Evolutionary conservation across 805 yeast species (phyloP), one percentile per base, ranked within the genome.

Genomic region (Yamadazyma takamatsuzukensis): DNA sequence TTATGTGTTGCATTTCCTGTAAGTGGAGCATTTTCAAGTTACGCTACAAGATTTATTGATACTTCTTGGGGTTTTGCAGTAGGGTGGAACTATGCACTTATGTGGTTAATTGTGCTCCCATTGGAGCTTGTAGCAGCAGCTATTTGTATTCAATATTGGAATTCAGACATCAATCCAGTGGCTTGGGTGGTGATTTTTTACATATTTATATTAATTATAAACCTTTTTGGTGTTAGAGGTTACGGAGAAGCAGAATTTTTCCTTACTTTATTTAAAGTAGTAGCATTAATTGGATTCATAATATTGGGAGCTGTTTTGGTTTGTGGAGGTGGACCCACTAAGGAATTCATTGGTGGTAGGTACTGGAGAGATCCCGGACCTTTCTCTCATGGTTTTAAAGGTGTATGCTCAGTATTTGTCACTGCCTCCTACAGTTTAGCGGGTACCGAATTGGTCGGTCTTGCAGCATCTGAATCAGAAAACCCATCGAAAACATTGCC

Each of bases 1-100:
- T 62, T 73, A 39, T 85, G 80, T 42, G 76, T 74, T 34, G 64
- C 55, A 31, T 52, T 51, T 51, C 69, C 59, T 27, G 61, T 53
- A 41, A 64, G 45, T 33, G 69, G 69, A 16, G 63, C 69, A 3
- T 62, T 62, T 38, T 57, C 61, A n/a, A 53, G 63, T 26, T 61
- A 54, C 39, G 64, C 64, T 15, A 54, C 64, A 9, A 44, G 61
- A 34, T 61, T 61, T 37, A 56, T 61, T 11, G 64, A 59, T 37
- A 45, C 63, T 6, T 56, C 63, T 6, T 61, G 65, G 65, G 67
- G 67, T 1, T 61, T 61, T 45, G 62, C 68, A 4, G 56, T 59
- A 6, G 68, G 67, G 27, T 58, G 62, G 56, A 57, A 58, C 37
- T 61, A 61, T 35, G 64, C 67, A 8, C 26, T 60, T 16, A 57